Evolutionary conservation across 345 rosid genomes (phyloP).

Genomic region (Erucastrum elatum): DNA sequence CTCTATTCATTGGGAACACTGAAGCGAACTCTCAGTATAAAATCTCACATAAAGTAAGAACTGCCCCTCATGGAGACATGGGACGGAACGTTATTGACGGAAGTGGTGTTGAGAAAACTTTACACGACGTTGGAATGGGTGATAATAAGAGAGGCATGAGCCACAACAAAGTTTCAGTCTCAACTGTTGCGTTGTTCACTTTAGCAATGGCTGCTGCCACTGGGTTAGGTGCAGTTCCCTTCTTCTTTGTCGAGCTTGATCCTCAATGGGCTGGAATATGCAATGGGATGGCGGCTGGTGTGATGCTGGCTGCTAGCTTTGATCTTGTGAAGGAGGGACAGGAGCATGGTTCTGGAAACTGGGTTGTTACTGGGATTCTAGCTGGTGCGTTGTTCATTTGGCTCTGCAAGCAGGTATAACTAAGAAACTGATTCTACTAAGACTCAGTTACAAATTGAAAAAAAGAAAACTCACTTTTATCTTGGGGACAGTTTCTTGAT

Average conservation of each 20-base stretch:
- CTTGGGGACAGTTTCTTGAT: constrained; percentile 76
- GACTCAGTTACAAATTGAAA: neutral
- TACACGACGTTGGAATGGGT: constrained; percentile 43
- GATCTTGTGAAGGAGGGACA: constrained; percentile 97
- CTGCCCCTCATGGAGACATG: constrained; percentile 67
- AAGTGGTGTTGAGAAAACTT: constrained; percentile 54
- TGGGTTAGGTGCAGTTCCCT: constrained; percentile 96
- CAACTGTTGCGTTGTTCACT: constrained; percentile 87
- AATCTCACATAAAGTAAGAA: constrained; percentile 44
- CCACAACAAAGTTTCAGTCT: constrained; percentile 73
- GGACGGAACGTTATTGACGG: constrained; percentile 66
- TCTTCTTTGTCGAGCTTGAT: constrained; percentile 64
- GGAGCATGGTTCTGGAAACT: constrained; percentile 77
- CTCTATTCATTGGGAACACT: constrained; percentile 39
- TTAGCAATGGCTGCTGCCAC: constrained; percentile 99
- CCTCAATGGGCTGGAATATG: constrained; percentile 82
- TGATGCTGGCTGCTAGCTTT: constrained; percentile 99
- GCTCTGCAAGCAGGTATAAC: constrained; percentile 85
- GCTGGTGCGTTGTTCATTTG: constrained; percentile 86
- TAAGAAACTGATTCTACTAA: neutral
- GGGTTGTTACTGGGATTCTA: constrained; percentile 86
- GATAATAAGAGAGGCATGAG: constrained; percentile 49
- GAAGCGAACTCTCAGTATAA: constrained; percentile 46
- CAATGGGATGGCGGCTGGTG: constrained; percentile 99
- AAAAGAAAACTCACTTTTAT: neutral